Evolutionary conservation across 805 yeast genomes (phyloP).

Genomic region (Torulaspora microellipsoides): DNA sequence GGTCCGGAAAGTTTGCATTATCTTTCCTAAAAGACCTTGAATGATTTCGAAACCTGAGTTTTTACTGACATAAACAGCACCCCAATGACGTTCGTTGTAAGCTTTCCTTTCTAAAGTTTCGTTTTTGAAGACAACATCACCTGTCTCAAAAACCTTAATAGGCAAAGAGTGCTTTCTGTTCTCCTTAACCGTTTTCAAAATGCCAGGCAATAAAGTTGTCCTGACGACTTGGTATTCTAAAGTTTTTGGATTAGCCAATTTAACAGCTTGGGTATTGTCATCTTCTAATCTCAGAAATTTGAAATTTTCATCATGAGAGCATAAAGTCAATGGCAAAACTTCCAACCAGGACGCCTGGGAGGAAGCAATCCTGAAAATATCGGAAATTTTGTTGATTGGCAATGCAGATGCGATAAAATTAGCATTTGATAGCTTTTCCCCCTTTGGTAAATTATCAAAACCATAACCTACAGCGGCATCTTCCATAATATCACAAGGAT

Average conservation of each 20-base stretch:
- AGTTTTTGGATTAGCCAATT: conserved; percentile 94
- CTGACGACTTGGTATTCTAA: conserved; percentile 96
- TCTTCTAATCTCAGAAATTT: conserved; percentile 72
- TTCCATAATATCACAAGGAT: conserved; percentile 97
- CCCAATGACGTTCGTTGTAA: conserved; percentile 88
- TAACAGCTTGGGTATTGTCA: conserved; percentile 74
- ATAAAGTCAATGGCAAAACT: conserved; percentile 90
- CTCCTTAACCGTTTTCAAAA: conserved; percentile 90
- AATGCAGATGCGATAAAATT: conserved; percentile 78
- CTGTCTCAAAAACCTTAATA: conserved; percentile 89
- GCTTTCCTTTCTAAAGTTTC: conserved; percentile 80
- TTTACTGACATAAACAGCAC: conserved; percentile 91
- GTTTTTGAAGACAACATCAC: conserved; percentile 89
- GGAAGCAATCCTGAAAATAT: conserved; percentile 83
- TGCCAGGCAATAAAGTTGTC: conserved; percentile 90
- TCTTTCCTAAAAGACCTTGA: conserved; percentile 90
- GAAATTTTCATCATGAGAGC: conserved; percentile 97
- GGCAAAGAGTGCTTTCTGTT: conserved; percentile 95
- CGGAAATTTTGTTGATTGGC: conserved; percentile 86
- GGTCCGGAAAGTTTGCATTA: conserved; percentile 94
- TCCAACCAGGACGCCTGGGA: conserved; percentile 96
- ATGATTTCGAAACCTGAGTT: conserved; percentile 90
- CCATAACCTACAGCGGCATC: conserved; percentile 98
- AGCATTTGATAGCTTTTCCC: conserved; percentile 72
- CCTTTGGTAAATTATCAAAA: conserved; percentile 77